Evolutionary conservation across 305 asterid genomes (phyloP).

Genomic region (Plantago lanceolata): DNA sequence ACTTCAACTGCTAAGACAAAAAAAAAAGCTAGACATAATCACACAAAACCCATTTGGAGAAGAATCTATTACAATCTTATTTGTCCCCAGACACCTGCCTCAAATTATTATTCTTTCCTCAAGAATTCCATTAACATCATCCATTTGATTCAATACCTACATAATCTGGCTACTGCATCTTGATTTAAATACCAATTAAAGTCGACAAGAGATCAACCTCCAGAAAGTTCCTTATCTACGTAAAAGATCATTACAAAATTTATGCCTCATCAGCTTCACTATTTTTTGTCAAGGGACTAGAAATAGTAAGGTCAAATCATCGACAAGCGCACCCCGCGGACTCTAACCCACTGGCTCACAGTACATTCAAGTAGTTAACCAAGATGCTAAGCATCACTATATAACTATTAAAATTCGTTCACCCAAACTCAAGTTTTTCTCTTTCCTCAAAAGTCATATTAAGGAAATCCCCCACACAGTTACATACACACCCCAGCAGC

Average conservation of each 20-base stretch:
- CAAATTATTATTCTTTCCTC: not conserved
- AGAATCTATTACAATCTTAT: not conserved
- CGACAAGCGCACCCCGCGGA: not conserved
- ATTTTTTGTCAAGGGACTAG: not conserved
- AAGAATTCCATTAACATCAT: not conserved
- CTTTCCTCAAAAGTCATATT: too few relatives aligned
- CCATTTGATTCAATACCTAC: not conserved
- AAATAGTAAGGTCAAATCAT: not conserved
- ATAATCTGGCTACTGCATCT: not conserved
- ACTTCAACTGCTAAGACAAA: constrained; percentile 4
- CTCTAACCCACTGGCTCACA: not conserved
- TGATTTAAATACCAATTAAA: not conserved
- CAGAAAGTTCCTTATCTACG: not conserved
- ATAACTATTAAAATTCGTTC: too few relatives aligned
- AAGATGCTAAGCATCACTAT: too few relatives aligned
- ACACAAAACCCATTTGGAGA: not conserved
- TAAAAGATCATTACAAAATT: not conserved
- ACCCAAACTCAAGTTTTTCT: too few relatives aligned
- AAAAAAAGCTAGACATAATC: not conserved
- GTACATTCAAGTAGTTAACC: too few relatives aligned
- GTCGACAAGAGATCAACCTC: not conserved
- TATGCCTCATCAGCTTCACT: not conserved
- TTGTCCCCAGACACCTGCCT: not conserved
- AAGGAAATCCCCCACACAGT: too few relatives aligned
- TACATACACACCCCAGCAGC: too few relatives aligned